Evolutionary conservation across 208 protist species (phyloP).

Genomic region (Crithidia thermophila): DNA sequence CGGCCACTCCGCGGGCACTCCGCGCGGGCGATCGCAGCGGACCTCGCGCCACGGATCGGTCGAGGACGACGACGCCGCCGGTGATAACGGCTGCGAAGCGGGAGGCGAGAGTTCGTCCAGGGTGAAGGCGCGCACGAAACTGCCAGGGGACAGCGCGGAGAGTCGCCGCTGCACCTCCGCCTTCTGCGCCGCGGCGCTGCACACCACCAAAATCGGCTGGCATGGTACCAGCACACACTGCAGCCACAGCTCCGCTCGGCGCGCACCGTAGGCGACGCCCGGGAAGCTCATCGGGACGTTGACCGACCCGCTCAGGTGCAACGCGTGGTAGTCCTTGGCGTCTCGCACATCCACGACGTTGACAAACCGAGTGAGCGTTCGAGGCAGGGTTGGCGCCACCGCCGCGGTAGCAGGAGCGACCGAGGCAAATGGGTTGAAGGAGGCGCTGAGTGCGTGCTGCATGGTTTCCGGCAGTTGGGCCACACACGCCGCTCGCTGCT

Average conservation of each 20-base stretch:
- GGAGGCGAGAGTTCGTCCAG: slow-evolving; percentile 35
- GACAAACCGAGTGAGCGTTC: slow-evolving; percentile 14
- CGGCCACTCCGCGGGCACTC: not conserved
- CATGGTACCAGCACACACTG: slow-evolving; percentile 66
- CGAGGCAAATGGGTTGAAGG: slow-evolving; percentile 14
- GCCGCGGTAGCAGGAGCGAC: not conserved
- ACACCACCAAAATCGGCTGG: slow-evolving; percentile 63
- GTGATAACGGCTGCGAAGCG: not conserved
- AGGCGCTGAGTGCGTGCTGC: slow-evolving; percentile 9
- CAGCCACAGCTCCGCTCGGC: slow-evolving; percentile 83
- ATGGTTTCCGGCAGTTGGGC: slow-evolving; percentile 11
- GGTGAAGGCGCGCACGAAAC: slow-evolving; percentile 35
- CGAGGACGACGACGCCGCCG: not conserved
- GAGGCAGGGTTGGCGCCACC: not conserved
- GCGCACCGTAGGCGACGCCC: slow-evolving; percentile 59
- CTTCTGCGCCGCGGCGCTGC: slow-evolving; percentile 29
- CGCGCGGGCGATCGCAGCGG: not conserved
- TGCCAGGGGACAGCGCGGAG: slow-evolving; percentile 39
- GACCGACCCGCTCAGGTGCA: slow-evolving; percentile 58
- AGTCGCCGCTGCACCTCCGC: slow-evolving; percentile 36
- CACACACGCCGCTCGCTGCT: not conserved
- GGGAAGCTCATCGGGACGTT: slow-evolving; percentile 84
- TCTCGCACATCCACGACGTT: slow-evolving; percentile 68
- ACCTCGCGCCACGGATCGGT: slow-evolving; percentile 14
- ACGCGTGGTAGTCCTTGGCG: slow-evolving; percentile 46